Base-by-base conservation (phyloP, 805 yeast genomes). In the Kuraishia capsulata region DNA sequence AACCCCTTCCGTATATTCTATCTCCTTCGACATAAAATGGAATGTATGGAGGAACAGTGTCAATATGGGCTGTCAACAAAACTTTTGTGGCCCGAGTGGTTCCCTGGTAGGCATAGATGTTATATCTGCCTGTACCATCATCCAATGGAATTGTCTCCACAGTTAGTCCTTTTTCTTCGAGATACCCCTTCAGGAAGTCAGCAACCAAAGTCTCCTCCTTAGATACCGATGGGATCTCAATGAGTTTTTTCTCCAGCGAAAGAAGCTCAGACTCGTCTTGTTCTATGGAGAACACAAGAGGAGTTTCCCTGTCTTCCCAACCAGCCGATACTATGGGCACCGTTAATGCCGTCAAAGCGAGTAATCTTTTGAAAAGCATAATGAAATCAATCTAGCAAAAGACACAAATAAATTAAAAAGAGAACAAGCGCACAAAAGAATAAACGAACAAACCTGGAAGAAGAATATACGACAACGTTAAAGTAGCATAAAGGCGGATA, bases 41-140 rank as follows among this genome's bases (percentile, higher is more conserved):
- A 37, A 78, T 53, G 47, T 49, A 78, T 0, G 86, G 85, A 10
- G 87, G 87, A 9, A 80, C 88, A 0, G 87, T 80, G 48, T 80
- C 88, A 28, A 79, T 71, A 49, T 80, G 88, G 10, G 83, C 72
- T 1, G 84, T 76, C 18, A 80, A 47, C 30, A 78, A 49, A 3
- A 76, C 70, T 37, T 54, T 62, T 11, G 78, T 67, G 45, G 71
- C 52, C 41, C 76, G 62, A 16, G 50, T 49, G 1, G 46, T 40
- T 1, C 78, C 77, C 5, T 55, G 43, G 48, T 76, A 79, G 4
- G 83, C 84, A 47, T 71, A 80, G 28, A 80, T 60, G 48, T 79
- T 76, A 47, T 55, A 50, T 36, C 81, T 64, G 5, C 49, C 46
- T n/a, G n/a, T n/a, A 8, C 52, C 42, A 6, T 42, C 53, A 11